Percentiles rank a stretch among this genome's conserved stretches.
Evolutionary conservation across 495 filamentous ascomycete species (phyloP).

Genomic region (Lophiostoma macrostomum): DNA sequence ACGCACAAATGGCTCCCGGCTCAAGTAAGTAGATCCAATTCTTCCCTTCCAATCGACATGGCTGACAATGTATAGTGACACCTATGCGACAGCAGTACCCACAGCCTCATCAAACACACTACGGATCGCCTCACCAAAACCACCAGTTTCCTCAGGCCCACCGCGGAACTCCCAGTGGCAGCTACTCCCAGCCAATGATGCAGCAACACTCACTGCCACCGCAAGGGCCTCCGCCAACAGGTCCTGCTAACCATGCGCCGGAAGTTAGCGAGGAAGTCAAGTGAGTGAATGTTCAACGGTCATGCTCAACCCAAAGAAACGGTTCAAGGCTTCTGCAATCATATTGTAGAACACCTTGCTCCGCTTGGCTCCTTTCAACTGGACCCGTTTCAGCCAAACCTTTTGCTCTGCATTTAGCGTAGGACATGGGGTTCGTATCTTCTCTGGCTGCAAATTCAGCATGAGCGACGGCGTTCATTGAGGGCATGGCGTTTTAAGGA

Average conservation of each 20-base stretch:
- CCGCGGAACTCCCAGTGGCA: conserved; percentile 34
- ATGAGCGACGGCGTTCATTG: conserved; percentile 34
- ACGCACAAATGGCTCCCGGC: conserved; percentile 21
- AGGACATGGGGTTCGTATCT: conserved; percentile 17
- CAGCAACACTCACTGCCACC: conserved; percentile 32
- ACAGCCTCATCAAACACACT: conserved; percentile 33
- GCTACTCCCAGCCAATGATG: conserved; percentile 35
- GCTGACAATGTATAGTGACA: conserved; percentile 28
- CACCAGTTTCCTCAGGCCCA: conserved; percentile 33
- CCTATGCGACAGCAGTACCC: conserved; percentile 33
- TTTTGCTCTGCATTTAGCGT: conserved; percentile 34
- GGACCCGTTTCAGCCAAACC: conserved; percentile 18
- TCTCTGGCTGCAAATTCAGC: conserved; percentile 24
- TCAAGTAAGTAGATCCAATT: conserved; percentile 25
- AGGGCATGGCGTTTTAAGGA: conserved; percentile 1
- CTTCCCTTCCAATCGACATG: background rate
- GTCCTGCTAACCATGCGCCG: conserved; percentile 27
- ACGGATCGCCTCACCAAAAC: conserved; percentile 36
- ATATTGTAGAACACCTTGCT: conserved; percentile 2
- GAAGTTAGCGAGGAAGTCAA: conserved; percentile 33
- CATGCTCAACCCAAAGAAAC: background rate
- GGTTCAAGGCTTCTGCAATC: conserved; percentile 10
- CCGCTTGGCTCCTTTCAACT: conserved; percentile 1
- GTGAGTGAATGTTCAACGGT: conserved; percentile 13
- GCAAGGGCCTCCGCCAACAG: conserved; percentile 28